Evolutionary conservation across 1,284 basidiomycete species (phyloP).

Genomic region (Cronartium quercuum): DNA sequence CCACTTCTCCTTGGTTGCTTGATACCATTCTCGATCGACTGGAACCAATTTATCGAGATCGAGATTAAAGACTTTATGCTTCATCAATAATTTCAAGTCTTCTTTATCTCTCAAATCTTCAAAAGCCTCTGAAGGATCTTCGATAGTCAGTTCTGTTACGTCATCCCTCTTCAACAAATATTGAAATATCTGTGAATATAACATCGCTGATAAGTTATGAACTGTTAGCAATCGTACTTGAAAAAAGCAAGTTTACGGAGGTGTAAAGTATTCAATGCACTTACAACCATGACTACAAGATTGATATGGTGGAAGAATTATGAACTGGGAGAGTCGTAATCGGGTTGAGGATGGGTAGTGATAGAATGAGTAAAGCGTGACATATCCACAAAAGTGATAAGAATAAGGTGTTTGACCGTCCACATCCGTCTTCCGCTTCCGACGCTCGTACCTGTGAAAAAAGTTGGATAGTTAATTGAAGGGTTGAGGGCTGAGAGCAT

Average conservation of each 20-base stretch:
- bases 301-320: slow-evolving; percentile 86
- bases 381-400: slow-evolving; percentile 88
- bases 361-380: slow-evolving; percentile 86
- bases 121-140: slow-evolving; percentile 93
- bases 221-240: slow-evolving; percentile 4
- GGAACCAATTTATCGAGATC: slow-evolving; percentile 65
- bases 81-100: slow-evolving; percentile 75
- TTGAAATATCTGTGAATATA: slow-evolving; percentile 81
- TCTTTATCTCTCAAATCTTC: slow-evolving; percentile 89
- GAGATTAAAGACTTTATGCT: slow-evolving; percentile 58
- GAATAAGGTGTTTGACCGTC: slow-evolving; percentile 52
- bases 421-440: slow-evolving; percentile 57
- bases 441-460: slow-evolving; percentile 66
- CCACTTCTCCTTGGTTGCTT: slow-evolving; percentile 67
- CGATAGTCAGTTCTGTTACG: slow-evolving; percentile 85
- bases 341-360: slow-evolving; percentile 82
- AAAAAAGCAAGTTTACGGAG: background rate
- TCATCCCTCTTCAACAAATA: slow-evolving; percentile 62
- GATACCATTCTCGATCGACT: slow-evolving; percentile 69
- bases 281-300: slow-evolving; percentile 80
- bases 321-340: slow-evolving; percentile 83
- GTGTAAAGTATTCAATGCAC: slow-evolving; percentile 45
- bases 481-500: too few relatives aligned
- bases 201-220: slow-evolving; percentile 58
- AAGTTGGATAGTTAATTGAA: too few relatives aligned